These are phyloP conservation scores for Rhodotorula sphaerocarpa DNA, from an alignment of 768 basidiomycete genomes.

Conservation along the genomic window DNA sequence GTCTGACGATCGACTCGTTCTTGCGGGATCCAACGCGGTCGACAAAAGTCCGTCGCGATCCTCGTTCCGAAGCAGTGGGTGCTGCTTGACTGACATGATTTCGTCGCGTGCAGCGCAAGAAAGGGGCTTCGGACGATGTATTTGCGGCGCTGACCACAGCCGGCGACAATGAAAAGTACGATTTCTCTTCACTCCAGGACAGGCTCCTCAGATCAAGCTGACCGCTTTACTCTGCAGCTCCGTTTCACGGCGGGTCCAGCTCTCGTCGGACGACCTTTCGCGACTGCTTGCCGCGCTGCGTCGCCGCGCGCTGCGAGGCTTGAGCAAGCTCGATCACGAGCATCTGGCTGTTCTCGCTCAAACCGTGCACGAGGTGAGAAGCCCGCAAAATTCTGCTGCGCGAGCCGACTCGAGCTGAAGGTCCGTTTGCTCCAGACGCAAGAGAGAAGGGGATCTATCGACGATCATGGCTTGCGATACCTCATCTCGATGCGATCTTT, in stretches of 20 bases:
- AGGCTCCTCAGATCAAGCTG: neutral
- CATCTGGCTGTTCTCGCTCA: conserved; percentile 77
- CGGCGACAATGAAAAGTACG: neutral
- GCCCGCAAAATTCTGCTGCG: neutral
- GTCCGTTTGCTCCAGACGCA: conserved; percentile 55
- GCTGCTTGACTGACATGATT: neutral
- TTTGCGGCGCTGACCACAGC: conserved; percentile 8
- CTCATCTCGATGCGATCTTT: conserved; percentile 86
- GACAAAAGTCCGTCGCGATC: neutral
- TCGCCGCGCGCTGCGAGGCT: conserved; percentile 56
- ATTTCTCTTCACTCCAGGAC: neutral
- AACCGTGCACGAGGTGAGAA: conserved; percentile 63
- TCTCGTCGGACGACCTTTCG: conserved; percentile 29
- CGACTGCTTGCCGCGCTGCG: conserved; percentile 61
- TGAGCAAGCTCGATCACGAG: conserved; percentile 71
- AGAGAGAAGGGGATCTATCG: conserved; percentile 79
- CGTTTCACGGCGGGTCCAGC: neutral
- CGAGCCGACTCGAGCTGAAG: neutral
- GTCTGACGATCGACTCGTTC: conserved; percentile 4
- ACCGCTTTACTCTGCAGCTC: neutral
- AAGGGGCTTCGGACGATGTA: neutral
- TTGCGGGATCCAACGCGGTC: neutral
- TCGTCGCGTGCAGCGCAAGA: neutral
- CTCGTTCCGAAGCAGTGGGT: neutral
- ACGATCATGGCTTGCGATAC: conserved; percentile 86